Evolutionary conservation across 148 eudicot genomes (phyloP).

Genomic region (Arbutus unedo): DNA sequence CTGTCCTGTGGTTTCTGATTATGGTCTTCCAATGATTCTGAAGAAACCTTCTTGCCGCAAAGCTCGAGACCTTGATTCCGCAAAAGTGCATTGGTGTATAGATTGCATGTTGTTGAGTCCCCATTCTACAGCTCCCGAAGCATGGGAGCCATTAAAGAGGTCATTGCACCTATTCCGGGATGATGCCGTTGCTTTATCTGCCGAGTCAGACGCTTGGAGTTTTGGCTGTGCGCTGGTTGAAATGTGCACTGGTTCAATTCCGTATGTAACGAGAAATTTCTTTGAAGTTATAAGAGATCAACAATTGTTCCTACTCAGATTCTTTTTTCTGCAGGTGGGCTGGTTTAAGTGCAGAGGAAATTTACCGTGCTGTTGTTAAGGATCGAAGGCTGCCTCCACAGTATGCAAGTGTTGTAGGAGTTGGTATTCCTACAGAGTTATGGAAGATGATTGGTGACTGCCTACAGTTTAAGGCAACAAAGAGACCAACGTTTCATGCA

Average conservation of each 20-base stretch:
- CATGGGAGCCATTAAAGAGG: conserved; percentile 90
- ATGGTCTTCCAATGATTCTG: conserved; percentile 82
- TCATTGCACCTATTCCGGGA: conserved; percentile 79
- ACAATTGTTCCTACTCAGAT: neutral
- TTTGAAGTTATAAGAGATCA: conserved; percentile 11
- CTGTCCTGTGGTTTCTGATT: conserved; percentile 82
- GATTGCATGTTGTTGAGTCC: conserved; percentile 92
- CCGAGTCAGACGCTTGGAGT: conserved; percentile 96
- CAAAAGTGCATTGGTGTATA: conserved; percentile 82
- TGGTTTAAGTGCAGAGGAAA: conserved; percentile 85
- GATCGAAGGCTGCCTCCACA: conserved; percentile 86
- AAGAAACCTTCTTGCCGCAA: conserved; percentile 80
- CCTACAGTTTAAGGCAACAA: conserved; percentile 78
- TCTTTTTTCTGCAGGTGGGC: conserved; percentile 66
- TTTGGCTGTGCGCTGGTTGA: conserved; percentile 96
- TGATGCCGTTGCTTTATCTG: conserved; percentile 79
- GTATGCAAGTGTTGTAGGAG: conserved; percentile 91
- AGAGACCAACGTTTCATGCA: conserved; percentile 78
- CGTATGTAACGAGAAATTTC: conserved; percentile 50
- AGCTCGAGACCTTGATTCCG: conserved; percentile 69
- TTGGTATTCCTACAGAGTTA: conserved; percentile 84
- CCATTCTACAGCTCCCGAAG: conserved; percentile 91
- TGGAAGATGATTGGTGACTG: conserved; percentile 99
- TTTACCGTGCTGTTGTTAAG: conserved; percentile 76
- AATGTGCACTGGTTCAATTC: conserved; percentile 91